phyloP scores from a whole-genome alignment of 2,329 filamentous ascomycete genomes.

The Salinomyces thailandicus region DNA sequence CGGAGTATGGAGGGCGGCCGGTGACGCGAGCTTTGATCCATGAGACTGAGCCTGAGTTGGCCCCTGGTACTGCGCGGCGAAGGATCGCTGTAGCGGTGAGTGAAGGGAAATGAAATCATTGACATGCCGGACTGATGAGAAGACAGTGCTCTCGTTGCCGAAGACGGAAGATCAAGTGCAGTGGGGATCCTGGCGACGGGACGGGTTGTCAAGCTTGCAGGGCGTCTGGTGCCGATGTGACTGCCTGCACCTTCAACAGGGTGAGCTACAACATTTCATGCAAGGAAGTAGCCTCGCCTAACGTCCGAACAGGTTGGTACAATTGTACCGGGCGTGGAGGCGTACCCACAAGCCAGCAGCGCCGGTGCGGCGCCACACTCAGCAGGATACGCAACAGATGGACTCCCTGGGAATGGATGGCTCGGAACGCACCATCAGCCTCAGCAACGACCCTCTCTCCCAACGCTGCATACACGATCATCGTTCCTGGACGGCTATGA shows the following conservation, averaged over 20 bases:
- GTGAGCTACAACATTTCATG: slow-evolving; percentile 35
- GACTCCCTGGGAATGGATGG: neutral
- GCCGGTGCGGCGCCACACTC: neutral
- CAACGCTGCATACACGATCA: slow-evolving; percentile 20
- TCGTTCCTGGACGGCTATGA: slow-evolving; percentile 18
- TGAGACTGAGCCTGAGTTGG: slow-evolving; percentile 27
- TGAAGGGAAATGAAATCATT: slow-evolving; percentile 8
- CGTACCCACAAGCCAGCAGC: slow-evolving; percentile 6
- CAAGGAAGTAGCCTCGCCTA: neutral
- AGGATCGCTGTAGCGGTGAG: slow-evolving; percentile 46
- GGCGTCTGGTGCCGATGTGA: slow-evolving; percentile 53
- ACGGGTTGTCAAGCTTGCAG: slow-evolving; percentile 74
- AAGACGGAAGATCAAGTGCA: slow-evolving; percentile 91
- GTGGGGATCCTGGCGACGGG: slow-evolving; percentile 69
- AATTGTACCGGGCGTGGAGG: slow-evolving; percentile 3
- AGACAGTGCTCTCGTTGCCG: slow-evolving; percentile 75
- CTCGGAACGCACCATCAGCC: slow-evolving; percentile 6
- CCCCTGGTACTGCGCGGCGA: slow-evolving; percentile 31
- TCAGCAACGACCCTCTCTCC: slow-evolving; percentile 14
- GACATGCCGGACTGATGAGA: slow-evolving; percentile 6
- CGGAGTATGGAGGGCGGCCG: slow-evolving; percentile 14
- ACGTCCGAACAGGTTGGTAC: neutral
- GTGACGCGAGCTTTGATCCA: slow-evolving; percentile 17
- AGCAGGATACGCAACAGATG: neutral
- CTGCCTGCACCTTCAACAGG: slow-evolving; percentile 65